These are phyloP conservation scores for Solanum medicagineum DNA, from an alignment of 257 asterid genomes.

Conservation along the genomic window DNA sequence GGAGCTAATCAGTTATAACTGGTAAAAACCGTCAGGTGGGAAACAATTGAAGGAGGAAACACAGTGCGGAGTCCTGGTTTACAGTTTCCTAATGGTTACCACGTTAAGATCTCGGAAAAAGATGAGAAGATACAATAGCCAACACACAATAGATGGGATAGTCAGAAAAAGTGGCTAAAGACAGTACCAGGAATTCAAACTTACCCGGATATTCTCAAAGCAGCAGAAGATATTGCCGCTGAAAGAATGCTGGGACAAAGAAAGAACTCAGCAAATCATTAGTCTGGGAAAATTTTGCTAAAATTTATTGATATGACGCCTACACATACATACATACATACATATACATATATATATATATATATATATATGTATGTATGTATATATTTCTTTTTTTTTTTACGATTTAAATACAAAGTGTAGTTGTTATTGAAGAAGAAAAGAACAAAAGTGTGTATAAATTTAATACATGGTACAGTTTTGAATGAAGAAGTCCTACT, in stretches of 20 bases:
- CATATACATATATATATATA: background rate
- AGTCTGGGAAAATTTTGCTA: background rate
- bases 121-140: conserved; percentile 1
- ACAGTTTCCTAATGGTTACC: conserved; percentile 78
- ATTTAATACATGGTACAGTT: background rate
- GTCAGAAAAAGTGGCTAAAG: background rate
- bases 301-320: background rate
- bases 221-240: background rate
- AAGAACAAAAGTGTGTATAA: background rate
- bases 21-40: conserved; percentile 35
- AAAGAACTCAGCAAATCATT: background rate
- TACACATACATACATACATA: background rate
- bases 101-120: conserved; percentile 35
- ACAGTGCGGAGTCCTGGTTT: conserved; percentile 76
- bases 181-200: background rate
- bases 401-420: background rate
- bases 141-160: background rate
- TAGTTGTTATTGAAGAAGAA: background rate
- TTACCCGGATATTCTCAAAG: background rate
- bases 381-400: background rate
- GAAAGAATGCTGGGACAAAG: background rate
- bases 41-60: conserved; percentile 56
- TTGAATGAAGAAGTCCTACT: background rate
- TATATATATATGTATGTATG: background rate
- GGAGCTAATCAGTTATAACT: conserved; percentile 2